Conservation (phyloP, 2,329 filamentous ascomycete genomes). For the Pyrenochaeta sp. region DNA sequence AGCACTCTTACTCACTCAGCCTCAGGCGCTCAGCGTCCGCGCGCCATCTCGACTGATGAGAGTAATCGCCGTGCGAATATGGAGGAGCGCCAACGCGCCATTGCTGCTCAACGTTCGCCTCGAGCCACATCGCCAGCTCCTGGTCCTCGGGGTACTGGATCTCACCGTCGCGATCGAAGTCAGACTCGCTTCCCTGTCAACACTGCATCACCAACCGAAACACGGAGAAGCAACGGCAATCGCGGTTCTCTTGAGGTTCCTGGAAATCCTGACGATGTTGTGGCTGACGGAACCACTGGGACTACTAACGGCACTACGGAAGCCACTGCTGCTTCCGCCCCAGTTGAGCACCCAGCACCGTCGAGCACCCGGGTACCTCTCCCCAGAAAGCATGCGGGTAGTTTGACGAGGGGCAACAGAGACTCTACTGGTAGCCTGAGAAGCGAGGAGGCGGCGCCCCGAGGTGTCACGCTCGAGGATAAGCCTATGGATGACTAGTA, state of each 20-base stretch:
- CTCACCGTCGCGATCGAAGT: constrained; percentile 77
- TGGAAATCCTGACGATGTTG: constrained; percentile 61
- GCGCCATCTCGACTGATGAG: constrained; percentile 93
- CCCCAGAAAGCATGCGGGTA: constrained; percentile 46
- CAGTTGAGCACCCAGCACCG: constrained; percentile 42
- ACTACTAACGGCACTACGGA: constrained; percentile 52
- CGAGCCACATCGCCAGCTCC: constrained; percentile 78
- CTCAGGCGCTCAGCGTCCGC: constrained; percentile 70
- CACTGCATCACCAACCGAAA: constrained; percentile 62
- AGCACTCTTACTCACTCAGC: constrained; percentile 71
- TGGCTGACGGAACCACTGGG: constrained; percentile 35
- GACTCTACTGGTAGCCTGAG: constrained; percentile 52
- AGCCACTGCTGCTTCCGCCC: constrained; percentile 15
- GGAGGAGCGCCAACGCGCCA: constrained; percentile 88
- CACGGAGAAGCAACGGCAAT: constrained; percentile 64
- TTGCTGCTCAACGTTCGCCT: constrained; percentile 68
- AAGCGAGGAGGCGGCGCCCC: constrained; percentile 54
- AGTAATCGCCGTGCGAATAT: constrained; percentile 92
- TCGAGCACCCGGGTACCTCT: constrained; percentile 47
- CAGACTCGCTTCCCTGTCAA: constrained; percentile 82
- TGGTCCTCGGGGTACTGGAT: constrained; percentile 53
- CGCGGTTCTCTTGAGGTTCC: constrained; percentile 84
- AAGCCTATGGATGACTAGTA: constrained; percentile 78
- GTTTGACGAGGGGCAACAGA: constrained; percentile 45
- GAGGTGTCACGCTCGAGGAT: constrained; percentile 74